Evolutionary conservation across 1,139 yeast genomes (phyloP), one percentile per base, ranked within the genome.

Genomic region (Pneumocystis canis): DNA sequence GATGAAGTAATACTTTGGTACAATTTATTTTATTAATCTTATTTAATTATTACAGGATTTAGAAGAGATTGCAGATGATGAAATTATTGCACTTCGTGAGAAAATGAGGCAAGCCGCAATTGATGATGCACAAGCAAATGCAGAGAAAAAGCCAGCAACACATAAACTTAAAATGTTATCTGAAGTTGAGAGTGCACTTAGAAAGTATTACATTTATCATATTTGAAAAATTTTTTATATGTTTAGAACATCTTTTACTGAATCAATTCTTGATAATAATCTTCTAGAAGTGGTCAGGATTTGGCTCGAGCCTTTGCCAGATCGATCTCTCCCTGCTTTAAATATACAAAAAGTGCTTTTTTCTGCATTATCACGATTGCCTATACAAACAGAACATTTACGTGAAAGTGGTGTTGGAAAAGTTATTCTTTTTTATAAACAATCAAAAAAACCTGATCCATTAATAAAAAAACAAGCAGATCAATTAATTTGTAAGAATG

Each of bases 231-330:
- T 14, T 11, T 61, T 58, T 59, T 56, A 33, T 47, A 41, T 59
- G n/a, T 7, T 28, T n/a, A 64, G 65, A 28, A 64, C 65, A 28
- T 56, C 67, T 33, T 62, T 68, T 9, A 89, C 96, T 40, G 96
- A 90, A 71, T 87, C 96, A 18, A 88, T 94, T 63, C 80, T 94
- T 70, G 99, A 94, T 76, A 94, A 92, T 73, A 94, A 94, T 74
- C 76, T 94, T 70, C 79, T 94, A 68, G 97, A 92, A 71, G 94
- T 96, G 61, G 92, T 94, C 54, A 81, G 97, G 69, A 84, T 89
- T 73, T 94, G 99, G 99, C 79, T 94, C 65, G 99, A 94, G 73
- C 99, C 99, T 58, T 79, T 94, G 69, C 98, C 98, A 1, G 98
- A 94, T 77, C 96, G 95, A 59, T 89, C 97, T 6, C 79, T 94